phyloP scores from a whole-genome alignment of 345 rosid genomes.

The Lenwebbia sp. region DNA sequence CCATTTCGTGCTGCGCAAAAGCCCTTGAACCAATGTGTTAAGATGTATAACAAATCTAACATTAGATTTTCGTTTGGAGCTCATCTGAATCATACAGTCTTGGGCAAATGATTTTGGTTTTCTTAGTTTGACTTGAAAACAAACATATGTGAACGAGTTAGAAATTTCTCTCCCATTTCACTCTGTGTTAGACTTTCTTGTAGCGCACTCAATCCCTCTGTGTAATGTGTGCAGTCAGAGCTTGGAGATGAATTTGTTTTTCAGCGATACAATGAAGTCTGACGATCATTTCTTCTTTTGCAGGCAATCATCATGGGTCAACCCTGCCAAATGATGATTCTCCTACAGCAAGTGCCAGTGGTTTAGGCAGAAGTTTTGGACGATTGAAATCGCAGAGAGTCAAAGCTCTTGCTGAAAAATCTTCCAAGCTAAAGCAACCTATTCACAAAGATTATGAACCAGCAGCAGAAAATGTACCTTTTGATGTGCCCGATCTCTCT shows the following conservation, averaged over 20 bases:
- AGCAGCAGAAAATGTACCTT: background rate
- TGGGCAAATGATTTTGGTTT: background rate
- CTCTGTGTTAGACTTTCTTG: background rate
- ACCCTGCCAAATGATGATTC: background rate
- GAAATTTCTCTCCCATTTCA: background rate
- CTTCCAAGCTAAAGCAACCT: slow-evolving; percentile 22
- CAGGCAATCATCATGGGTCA: slow-evolving; percentile 2
- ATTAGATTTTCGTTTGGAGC: background rate
- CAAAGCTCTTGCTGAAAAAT: slow-evolving; percentile 40
- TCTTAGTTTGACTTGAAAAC: background rate
- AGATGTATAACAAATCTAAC: background rate
- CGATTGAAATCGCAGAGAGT: slow-evolving; percentile 56
- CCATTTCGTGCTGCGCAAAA: background rate
- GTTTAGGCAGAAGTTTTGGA: slow-evolving; percentile 22
- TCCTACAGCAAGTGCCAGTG: slow-evolving; percentile 3
- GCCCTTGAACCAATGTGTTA: background rate
- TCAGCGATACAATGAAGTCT: background rate
- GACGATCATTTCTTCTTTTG: background rate
- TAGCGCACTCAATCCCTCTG: background rate
- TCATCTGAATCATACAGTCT: background rate
- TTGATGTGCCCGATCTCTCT: background rate
- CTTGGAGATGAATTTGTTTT: background rate
- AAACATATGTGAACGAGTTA: background rate
- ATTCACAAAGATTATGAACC: slow-evolving; percentile 4
- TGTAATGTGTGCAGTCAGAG: background rate